phyloP scores from a whole-genome alignment of 805 yeast species.

The Metschnikowia proteae region DNA sequence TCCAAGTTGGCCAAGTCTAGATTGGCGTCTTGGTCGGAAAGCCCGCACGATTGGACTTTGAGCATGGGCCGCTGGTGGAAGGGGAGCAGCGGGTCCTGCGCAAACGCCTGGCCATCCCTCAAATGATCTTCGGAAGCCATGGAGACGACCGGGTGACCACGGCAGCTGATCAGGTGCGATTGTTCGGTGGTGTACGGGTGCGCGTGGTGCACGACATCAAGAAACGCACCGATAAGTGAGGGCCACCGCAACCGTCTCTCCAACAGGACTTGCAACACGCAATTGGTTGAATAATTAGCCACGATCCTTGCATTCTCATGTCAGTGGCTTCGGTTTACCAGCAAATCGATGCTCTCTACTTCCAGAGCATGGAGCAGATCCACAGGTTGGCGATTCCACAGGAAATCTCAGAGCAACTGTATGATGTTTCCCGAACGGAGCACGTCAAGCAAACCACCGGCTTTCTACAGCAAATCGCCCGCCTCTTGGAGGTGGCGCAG shows the following conservation, averaged over 20 bases:
- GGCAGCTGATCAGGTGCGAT: too few species aligned
- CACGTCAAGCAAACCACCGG: conserved; percentile 17
- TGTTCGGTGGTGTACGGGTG: neutral
- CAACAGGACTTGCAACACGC: too few species aligned
- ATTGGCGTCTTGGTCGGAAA: neutral
- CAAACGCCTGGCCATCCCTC: too few species aligned
- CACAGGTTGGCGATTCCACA: neutral
- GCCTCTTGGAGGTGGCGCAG: conserved; percentile 18
- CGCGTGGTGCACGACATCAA: neutral
- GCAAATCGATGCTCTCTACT: neutral
- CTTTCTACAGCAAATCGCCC: conserved; percentile 19
- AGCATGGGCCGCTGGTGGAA: conserved; percentile 6
- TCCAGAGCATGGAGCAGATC: conserved; percentile 4
- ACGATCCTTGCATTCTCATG: neutral
- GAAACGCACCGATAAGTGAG: too few species aligned
- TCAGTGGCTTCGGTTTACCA: neutral
- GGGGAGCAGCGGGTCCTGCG: neutral
- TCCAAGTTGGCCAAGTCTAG: neutral
- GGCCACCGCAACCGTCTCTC: too few species aligned
- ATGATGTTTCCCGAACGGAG: conserved; percentile 14
- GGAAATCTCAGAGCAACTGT: neutral
- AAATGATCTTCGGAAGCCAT: too few species aligned
- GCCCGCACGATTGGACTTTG: neutral
- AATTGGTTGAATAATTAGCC: too few species aligned
- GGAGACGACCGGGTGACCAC: too few species aligned